These are phyloP conservation scores for Chalciporus pseudorubinellus DNA, from an alignment of 768 basidiomycete species.

Conservation along the genomic window DNA sequence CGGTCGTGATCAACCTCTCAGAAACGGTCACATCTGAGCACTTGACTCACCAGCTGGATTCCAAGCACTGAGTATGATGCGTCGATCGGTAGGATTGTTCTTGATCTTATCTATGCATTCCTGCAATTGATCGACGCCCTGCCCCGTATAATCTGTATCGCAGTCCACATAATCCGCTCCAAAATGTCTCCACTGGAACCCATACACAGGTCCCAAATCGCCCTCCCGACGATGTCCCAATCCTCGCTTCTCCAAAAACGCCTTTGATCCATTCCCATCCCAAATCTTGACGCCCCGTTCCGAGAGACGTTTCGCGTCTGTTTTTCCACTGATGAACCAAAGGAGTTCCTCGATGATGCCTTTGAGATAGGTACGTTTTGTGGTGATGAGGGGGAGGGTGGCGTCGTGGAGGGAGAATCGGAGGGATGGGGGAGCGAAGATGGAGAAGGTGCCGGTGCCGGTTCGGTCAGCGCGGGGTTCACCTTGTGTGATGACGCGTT, in stretches of 20 bases:
- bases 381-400: conserved; percentile 87
- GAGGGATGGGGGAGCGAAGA: conserved; percentile 88
- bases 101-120: conserved; percentile 92
- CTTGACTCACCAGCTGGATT: conserved; percentile 81
- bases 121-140: conserved; percentile 89
- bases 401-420: conserved; percentile 81
- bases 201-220: conserved; percentile 95
- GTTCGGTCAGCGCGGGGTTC: conserved; percentile 86
- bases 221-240: conserved; percentile 83
- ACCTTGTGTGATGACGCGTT: conserved; percentile 70
- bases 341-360: conserved; percentile 92
- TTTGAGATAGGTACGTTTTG: conserved; percentile 89
- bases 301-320: conserved; percentile 74
- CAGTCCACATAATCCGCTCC: conserved; percentile 79
- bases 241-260: conserved; percentile 82
- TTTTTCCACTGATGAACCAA: conserved; percentile 88
- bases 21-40: neutral
- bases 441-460: conserved; percentile 87
- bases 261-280: conserved; percentile 93
- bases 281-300: conserved; percentile 91
- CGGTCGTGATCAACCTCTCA: too few species aligned
- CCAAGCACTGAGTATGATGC: conserved; percentile 96
- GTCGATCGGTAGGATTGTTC: conserved; percentile 87
- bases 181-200: conserved; percentile 96
- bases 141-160: conserved; percentile 70